Percentiles rank a stretch among this genome's conserved stretches.
Conservation (phyloP, 345 rosid species). For the Citrus mangshanensis region DNA sequence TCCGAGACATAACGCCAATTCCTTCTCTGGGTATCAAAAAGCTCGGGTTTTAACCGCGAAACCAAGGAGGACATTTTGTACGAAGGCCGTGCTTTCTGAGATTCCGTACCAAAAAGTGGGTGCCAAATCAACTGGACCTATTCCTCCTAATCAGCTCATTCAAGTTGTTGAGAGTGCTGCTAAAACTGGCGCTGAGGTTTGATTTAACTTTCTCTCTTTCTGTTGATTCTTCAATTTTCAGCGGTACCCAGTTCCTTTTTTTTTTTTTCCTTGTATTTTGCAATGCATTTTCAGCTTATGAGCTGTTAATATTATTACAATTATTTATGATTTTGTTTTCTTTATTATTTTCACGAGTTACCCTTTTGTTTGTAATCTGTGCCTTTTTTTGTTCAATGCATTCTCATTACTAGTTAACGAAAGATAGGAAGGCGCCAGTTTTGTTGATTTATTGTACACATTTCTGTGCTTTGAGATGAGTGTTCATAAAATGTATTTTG, state of each 20-base stretch:
- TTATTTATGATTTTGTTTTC: too few species aligned
- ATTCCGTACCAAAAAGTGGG: constrained; percentile 50
- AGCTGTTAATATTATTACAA: not conserved
- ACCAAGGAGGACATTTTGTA: constrained; percentile 10
- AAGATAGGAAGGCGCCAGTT: not conserved
- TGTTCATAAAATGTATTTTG: not conserved
- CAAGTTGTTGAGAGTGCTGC: constrained; percentile 86
- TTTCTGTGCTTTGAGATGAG: not conserved
- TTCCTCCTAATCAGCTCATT: constrained; percentile 60
- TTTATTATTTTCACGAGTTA: too few species aligned
- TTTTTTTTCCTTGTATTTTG: not conserved
- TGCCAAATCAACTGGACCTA: constrained; percentile 61
- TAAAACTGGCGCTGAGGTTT: constrained; percentile 82
- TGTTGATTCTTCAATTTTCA: not conserved
- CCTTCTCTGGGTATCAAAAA: constrained; percentile 24
- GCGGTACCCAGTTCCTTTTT: not conserved
- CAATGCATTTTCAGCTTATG: not conserved
- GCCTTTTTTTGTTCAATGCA: too few species aligned
- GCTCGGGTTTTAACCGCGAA: constrained; percentile 15
- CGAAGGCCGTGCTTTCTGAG: constrained; percentile 49
- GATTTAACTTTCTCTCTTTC: not conserved
- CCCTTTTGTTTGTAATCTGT: too few species aligned
- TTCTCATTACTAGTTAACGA: not conserved
- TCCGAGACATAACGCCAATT: constrained; percentile 9
- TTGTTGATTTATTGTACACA: not conserved